These are phyloP conservation scores for Kwoniella sp. DNA, from an alignment of 768 basidiomycete species.

Conservation along the genomic window DNA sequence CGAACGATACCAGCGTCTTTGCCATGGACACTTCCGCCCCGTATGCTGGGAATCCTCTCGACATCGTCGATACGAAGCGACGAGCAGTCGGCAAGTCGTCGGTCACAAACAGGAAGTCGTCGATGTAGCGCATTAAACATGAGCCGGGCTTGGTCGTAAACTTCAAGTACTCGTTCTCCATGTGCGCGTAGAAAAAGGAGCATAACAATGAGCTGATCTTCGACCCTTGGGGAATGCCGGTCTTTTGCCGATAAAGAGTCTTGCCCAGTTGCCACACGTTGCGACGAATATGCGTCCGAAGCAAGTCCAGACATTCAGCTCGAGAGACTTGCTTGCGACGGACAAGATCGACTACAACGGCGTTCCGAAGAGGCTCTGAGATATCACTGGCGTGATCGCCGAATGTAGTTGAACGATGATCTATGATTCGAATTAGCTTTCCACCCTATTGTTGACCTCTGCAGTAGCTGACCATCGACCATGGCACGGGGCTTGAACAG, in stretches of 20 bases:
- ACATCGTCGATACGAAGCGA: conserved; percentile 72
- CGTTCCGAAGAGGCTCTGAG: conserved; percentile 64
- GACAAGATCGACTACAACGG: conserved; percentile 83
- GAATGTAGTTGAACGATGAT: conserved; percentile 67
- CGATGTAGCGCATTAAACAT: conserved; percentile 74
- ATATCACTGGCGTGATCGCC: conserved; percentile 64
- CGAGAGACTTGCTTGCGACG: conserved; percentile 57
- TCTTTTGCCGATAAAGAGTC: conserved; percentile 63
- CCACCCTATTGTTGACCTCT: not conserved
- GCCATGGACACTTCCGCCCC: conserved; percentile 84
- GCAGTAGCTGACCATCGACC: conserved; percentile 18
- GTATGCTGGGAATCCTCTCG: conserved; percentile 81
- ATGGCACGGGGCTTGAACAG: conserved; percentile 39
- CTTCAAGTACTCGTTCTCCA: conserved; percentile 62
- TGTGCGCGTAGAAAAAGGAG: conserved; percentile 87
- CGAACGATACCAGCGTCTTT: conserved; percentile 87
- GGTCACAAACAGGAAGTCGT: conserved; percentile 89
- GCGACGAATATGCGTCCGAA: conserved; percentile 83
- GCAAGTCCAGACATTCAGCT: conserved; percentile 63
- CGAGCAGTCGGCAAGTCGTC: conserved; percentile 61
- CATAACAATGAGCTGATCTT: conserved; percentile 91
- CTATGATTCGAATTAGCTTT: conserved; percentile 51
- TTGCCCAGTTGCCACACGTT: conserved; percentile 78
- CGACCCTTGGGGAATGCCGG: conserved; percentile 96
- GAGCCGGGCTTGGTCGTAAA: conserved; percentile 44